phyloP scores from a whole-genome alignment of 139 green algal genomes.

The Yamagishiella unicocca region DNA sequence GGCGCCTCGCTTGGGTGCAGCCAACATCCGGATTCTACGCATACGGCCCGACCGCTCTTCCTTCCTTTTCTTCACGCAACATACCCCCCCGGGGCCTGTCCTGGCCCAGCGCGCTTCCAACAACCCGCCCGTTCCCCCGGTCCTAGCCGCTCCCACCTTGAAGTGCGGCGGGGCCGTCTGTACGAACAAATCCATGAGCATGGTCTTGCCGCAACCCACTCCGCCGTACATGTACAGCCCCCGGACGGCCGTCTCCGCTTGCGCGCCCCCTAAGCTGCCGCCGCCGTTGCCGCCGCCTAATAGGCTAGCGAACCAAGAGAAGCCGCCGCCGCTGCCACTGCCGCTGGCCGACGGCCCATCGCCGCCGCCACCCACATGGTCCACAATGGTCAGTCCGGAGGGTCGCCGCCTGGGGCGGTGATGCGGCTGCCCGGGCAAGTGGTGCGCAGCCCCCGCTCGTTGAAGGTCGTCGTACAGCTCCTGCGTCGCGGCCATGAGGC shows the following conservation, averaged over 20 bases:
- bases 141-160: conserved; percentile 66
- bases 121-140: too few species aligned
- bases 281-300: neutral
- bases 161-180: conserved; percentile 72
- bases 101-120: too few species aligned
- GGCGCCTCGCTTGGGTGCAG: too few species aligned
- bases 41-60: too few species aligned
- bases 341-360: neutral
- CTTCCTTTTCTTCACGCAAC: too few species aligned
- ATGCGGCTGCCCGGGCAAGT: neutral
- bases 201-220: conserved; percentile 96
- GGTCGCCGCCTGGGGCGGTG: conserved; percentile 2
- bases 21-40: too few species aligned
- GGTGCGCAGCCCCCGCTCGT: neutral
- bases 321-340: neutral
- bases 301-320: conserved; percentile 34
- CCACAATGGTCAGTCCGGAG: conserved; percentile 65
- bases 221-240: conserved; percentile 96
- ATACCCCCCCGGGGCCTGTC: too few species aligned
- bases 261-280: neutral
- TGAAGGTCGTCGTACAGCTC: conserved; percentile 69
- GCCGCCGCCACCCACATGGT: conserved; percentile 42
- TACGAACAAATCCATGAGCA: conserved; percentile 98
- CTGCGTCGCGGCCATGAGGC: too few species aligned
- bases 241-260: neutral